Evolutionary conservation across 2,329 filamentous ascomycete species (phyloP).

Genomic region (Alternaria solani): DNA sequence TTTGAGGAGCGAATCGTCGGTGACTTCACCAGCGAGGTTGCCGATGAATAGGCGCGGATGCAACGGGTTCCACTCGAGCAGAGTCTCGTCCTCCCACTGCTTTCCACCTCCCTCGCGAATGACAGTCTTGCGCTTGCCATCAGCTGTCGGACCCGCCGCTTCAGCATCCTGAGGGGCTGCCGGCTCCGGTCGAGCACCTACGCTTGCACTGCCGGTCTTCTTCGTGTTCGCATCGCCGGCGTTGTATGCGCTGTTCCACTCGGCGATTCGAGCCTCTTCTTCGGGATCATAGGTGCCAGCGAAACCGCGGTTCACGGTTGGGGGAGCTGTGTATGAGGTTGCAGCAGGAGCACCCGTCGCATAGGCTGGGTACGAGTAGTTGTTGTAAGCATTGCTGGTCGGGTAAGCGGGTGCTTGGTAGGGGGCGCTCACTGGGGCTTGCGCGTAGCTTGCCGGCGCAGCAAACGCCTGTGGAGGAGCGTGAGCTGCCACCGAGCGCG

Average conservation of each 20-base stretch:
- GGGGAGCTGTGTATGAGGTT: constrained; percentile 29
- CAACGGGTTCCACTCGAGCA: constrained; percentile 94
- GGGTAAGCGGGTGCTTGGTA: constrained; percentile 52
- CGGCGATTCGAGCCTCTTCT: constrained; percentile 88
- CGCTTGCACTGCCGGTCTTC: constrained; percentile 54
- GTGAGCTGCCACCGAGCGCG: constrained; percentile 61
- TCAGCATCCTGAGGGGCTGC: constrained; percentile 54
- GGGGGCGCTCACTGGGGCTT: constrained; percentile 53
- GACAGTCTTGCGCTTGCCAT: constrained; percentile 82
- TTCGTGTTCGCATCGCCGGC: constrained; percentile 63
- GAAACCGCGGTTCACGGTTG: constrained; percentile 41
- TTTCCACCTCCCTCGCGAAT: constrained; percentile 88
- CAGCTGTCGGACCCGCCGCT: constrained; percentile 55
- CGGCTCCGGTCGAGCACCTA: constrained; percentile 47
- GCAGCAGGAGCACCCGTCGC: constrained; percentile 50
- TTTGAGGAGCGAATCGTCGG: constrained; percentile 93
- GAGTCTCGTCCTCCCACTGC: constrained; percentile 85
- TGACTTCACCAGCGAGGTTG: constrained; percentile 96
- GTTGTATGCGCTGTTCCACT: constrained; percentile 92
- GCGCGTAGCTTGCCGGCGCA: constrained; percentile 46
- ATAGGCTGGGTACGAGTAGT: constrained; percentile 79
- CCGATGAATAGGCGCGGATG: constrained; percentile 96
- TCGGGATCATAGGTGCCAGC: constrained; percentile 70
- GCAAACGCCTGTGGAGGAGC: constrained; percentile 48
- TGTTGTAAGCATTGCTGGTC: constrained; percentile 56